Percentiles rank a stretch among this genome's conserved stretches.
These are phyloP conservation scores for Xylaria venustula DNA, from an alignment of 495 filamentous ascomycete species.

Conservation along the genomic window DNA sequence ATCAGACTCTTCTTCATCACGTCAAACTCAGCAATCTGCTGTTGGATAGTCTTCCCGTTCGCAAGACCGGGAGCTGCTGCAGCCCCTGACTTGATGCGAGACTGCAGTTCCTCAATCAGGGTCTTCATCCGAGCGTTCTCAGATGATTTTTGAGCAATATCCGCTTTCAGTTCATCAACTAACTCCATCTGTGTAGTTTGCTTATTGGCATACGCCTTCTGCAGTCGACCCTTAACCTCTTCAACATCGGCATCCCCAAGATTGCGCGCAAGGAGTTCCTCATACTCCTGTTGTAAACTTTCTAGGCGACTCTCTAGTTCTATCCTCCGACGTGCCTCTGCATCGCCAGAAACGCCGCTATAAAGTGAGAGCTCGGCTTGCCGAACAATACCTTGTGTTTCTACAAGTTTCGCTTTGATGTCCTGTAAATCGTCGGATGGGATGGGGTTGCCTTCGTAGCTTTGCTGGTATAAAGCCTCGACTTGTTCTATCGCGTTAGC, in stretches of 20 bases:
- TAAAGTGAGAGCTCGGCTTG: conserved; percentile 83
- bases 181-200: conserved; percentile 69
- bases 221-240: conserved; percentile 77
- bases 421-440: conserved; percentile 77
- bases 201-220: conserved; percentile 69
- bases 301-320: conserved; percentile 74
- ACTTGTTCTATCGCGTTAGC: conserved; percentile 77
- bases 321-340: conserved; percentile 62
- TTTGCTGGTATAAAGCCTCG: conserved; percentile 73
- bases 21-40: conserved; percentile 97
- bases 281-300: conserved; percentile 74
- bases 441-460: conserved; percentile 71
- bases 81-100: conserved; percentile 58
- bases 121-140: conserved; percentile 75
- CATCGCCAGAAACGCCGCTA: conserved; percentile 54
- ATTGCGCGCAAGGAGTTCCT: conserved; percentile 76
- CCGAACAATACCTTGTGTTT: conserved; percentile 88
- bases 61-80: conserved; percentile 55
- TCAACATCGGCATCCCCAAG: conserved; percentile 73
- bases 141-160: conserved; percentile 67
- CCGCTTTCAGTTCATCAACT: conserved; percentile 67
- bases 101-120: conserved; percentile 74
- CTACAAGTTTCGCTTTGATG: conserved; percentile 72
- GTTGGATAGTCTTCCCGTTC: conserved; percentile 90
- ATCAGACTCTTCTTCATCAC: conserved; percentile 99